A percentile compares a stretch with the other conserved stretches of the same genome.
phyloP scores from a whole-genome alignment of 495 filamentous ascomycete genomes.

The Opeltia flavorubescens region DNA sequence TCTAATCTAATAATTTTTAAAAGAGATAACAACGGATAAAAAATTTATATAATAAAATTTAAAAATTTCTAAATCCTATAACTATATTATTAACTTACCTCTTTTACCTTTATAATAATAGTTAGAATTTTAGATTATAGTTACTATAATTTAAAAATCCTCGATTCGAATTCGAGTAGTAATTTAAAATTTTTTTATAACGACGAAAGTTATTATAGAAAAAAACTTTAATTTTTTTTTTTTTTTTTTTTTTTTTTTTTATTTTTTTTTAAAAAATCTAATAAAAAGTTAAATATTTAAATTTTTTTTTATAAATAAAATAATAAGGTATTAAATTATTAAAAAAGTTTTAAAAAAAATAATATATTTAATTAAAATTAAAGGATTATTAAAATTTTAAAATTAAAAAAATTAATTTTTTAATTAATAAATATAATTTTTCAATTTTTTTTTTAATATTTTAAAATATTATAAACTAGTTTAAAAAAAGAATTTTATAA shows the following conservation, averaged over 20 bases:
- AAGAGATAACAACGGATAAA: neutral
- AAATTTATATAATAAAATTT: neutral
- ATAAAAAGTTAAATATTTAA: too few species aligned
- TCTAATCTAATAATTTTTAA: neutral
- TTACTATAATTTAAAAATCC: too few species aligned
- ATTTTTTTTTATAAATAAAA: too few species aligned
- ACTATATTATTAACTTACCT: neutral
- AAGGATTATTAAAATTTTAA: constrained; percentile 2
- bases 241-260: too few species aligned
- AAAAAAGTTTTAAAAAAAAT: too few species aligned
- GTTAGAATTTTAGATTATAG: too few species aligned
- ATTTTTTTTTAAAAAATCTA: neutral
- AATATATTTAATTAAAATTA: neutral
- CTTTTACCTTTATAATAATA: neutral
- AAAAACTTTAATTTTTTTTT: too few species aligned
- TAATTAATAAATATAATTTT: neutral
- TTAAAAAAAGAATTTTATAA: too few species aligned
- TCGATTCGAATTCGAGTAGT: neutral
- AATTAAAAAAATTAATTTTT: constrained; percentile 2
- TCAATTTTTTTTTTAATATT: neutral
- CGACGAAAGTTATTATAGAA: too few species aligned
- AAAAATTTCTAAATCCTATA: neutral
- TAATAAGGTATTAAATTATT: too few species aligned
- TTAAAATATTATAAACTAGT: too few species aligned
- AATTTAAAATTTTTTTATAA: too few species aligned